These are phyloP conservation scores for Ochetophila trinervis DNA, from an alignment of 306 rosid species.

Conservation along the genomic window DNA sequence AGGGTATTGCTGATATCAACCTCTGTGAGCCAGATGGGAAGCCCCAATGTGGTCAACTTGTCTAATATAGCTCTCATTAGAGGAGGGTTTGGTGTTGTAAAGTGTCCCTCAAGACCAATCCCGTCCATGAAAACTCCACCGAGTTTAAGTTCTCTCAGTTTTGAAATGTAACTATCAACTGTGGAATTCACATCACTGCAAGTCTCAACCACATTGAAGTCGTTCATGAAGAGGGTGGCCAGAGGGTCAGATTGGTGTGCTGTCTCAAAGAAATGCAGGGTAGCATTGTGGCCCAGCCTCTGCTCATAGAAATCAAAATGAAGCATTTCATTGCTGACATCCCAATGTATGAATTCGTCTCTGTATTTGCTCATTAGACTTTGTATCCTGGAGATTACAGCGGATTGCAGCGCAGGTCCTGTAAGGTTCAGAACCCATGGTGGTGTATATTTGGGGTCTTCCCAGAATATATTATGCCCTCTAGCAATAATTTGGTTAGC, in stretches of 20 bases:
- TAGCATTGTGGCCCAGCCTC: slow-evolving; percentile 64
- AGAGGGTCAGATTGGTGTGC: slow-evolving; percentile 74
- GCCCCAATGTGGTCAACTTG: slow-evolving; percentile 74
- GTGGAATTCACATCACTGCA: slow-evolving; percentile 73
- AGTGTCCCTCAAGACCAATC: slow-evolving; percentile 89
- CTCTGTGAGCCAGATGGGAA: slow-evolving; percentile 92
- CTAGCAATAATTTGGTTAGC: slow-evolving; percentile 64
- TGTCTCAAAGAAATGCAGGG: slow-evolving; percentile 56
- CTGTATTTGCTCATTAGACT: slow-evolving; percentile 69
- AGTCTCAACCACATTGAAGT: slow-evolving; percentile 88
- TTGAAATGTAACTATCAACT: slow-evolving; percentile 58
- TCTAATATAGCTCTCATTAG: slow-evolving; percentile 76
- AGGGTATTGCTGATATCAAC: slow-evolving; percentile 73
- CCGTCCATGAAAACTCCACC: slow-evolving; percentile 78
- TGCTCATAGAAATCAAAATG: slow-evolving; percentile 90
- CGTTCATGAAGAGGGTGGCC: slow-evolving; percentile 81
- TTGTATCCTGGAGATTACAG: slow-evolving; percentile 54
- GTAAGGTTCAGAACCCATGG: slow-evolving; percentile 76
- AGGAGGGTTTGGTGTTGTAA: slow-evolving; percentile 64
- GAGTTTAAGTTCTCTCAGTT: slow-evolving; percentile 45
- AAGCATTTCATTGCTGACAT: slow-evolving; percentile 94
- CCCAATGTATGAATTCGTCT: slow-evolving; percentile 87
- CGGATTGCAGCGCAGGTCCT: slow-evolving; percentile 38
- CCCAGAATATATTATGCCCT: slow-evolving; percentile 98
- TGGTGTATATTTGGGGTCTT: slow-evolving; percentile 74